Conservation (phyloP, 306 rosid species). For the Castanea sativa region DNA sequence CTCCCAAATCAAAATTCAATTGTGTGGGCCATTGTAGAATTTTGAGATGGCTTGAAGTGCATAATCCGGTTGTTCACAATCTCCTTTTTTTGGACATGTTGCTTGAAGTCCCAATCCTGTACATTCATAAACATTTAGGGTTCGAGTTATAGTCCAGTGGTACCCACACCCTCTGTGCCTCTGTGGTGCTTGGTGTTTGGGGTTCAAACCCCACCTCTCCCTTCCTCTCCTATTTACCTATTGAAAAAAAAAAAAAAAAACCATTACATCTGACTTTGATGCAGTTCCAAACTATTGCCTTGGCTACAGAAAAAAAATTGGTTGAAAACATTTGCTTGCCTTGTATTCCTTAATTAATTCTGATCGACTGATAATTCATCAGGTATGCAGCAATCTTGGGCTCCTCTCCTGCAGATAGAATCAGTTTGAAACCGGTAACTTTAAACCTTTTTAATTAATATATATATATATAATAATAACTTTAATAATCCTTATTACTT, state of each 20-base stretch:
- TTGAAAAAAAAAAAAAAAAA: too few relatives aligned
- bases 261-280: neutral
- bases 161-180: too few relatives aligned
- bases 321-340: conserved; percentile 3
- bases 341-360: conserved; percentile 11
- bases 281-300: neutral
- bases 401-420: conserved; percentile 56
- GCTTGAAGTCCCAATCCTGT: neutral
- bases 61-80: neutral
- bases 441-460: neutral
- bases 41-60: conserved; percentile 17
- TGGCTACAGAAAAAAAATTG: neutral
- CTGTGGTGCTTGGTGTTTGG: too few relatives aligned
- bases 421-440: conserved; percentile 72
- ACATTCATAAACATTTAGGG: neutral
- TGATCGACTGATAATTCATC: conserved; percentile 27
- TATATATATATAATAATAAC: too few relatives aligned
- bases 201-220: too few relatives aligned
- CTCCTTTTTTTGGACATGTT: conserved; percentile 5
- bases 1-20: conserved; percentile 13
- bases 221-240: too few relatives aligned
- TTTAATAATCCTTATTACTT: conserved; percentile 4
- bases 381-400: conserved; percentile 98
- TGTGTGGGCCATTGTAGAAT: neutral
- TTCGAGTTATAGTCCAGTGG: too few relatives aligned